A percentile compares a stretch with the other conserved stretches of the same genome.
Evolutionary conservation across 2,329 filamentous ascomycete genomes (phyloP).

Genomic region (Penicillium brasilianum): DNA sequence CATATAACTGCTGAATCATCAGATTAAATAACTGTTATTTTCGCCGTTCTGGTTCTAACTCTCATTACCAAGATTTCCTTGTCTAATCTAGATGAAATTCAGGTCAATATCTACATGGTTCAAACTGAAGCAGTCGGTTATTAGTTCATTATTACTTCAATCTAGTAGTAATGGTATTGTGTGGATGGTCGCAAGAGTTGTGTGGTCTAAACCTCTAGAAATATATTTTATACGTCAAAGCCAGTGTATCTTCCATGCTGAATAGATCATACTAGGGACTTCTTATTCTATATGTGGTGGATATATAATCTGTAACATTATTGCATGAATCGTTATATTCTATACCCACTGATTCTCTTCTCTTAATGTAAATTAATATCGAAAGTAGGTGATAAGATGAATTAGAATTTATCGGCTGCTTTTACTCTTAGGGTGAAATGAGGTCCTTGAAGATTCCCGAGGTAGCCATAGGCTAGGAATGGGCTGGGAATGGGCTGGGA

Average conservation of each 20-base stretch:
- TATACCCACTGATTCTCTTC: neutral
- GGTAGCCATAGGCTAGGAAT: neutral
- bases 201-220: neutral
- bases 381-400: neutral
- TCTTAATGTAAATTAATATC: neutral
- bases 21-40: no score
- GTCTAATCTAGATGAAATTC: neutral
- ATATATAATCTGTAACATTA: conserved; percentile 1
- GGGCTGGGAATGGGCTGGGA: neutral
- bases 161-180: neutral
- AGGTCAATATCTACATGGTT: no score
- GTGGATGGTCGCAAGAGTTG: neutral
- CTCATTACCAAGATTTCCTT: no score
- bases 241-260: neutral
- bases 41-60: no score
- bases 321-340: neutral
- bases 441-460: neutral
- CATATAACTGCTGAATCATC: no score
- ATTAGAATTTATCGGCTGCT: neutral
- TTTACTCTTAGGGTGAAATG: neutral
- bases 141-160: no score
- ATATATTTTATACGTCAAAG: neutral
- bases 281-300: neutral
- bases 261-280: neutral
- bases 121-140: no score